Evolutionary conservation across 2,329 filamentous ascomycete species (phyloP).

Genomic region (Xylariaceae sp.): DNA sequence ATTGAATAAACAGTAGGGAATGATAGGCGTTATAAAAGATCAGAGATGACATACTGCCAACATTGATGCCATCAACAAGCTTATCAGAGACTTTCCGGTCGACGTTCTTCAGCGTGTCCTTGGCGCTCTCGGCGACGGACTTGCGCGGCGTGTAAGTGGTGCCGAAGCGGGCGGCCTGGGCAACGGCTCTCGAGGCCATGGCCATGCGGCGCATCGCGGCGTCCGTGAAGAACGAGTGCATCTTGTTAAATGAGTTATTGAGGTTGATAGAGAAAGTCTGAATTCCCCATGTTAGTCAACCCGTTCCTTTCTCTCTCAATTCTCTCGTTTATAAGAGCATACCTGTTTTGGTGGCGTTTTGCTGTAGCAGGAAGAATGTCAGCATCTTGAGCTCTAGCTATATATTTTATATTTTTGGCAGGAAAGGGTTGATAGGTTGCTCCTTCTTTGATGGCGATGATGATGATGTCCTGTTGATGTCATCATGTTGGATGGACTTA

Average conservation of each 20-base stretch:
- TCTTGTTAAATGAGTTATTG: slow-evolving; percentile 24
- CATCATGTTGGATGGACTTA: background rate
- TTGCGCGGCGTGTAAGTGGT: slow-evolving; percentile 43
- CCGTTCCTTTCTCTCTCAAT: no score
- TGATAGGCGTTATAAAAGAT: background rate
- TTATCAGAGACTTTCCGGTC: slow-evolving; percentile 57
- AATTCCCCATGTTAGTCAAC: background rate
- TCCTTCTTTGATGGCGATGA: background rate
- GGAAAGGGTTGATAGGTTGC: background rate
- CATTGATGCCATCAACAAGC: slow-evolving; percentile 56
- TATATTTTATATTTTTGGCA: background rate
- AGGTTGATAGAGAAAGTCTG: background rate
- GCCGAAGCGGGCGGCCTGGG: slow-evolving; percentile 46
- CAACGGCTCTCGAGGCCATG: slow-evolving; percentile 34
- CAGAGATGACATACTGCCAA: slow-evolving; percentile 43
- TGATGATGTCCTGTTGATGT: background rate
- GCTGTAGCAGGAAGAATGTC: background rate
- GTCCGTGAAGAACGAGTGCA: slow-evolving; percentile 50
- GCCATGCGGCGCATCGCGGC: slow-evolving; percentile 41
- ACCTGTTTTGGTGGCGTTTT: background rate
- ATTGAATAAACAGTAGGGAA: no score
- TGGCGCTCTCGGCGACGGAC: slow-evolving; percentile 49
- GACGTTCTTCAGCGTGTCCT: slow-evolving; percentile 55
- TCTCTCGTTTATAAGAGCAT: background rate
- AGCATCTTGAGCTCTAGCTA: background rate